A percentile compares a stretch with the other conserved stretches of the same genome.
Evolutionary conservation across 306 rosid genomes (phyloP).

Genomic region (Fragaria iinumae): DNA sequence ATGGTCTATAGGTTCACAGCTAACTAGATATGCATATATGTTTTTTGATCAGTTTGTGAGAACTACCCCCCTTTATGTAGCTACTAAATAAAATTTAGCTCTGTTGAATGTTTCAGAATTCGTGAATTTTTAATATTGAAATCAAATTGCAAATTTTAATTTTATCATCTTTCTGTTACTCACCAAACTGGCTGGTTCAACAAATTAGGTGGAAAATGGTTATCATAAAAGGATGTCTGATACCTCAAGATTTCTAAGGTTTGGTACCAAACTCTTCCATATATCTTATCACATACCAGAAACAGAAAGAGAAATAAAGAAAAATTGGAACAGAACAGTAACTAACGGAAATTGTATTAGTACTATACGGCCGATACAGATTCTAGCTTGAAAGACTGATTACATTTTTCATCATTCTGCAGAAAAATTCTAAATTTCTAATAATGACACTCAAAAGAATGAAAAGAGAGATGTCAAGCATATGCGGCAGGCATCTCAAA

Average conservation of each 20-base stretch:
- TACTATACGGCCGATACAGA: neutral
- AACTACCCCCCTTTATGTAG: neutral
- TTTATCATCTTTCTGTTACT: neutral
- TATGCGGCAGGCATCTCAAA: slow-evolving; percentile 21
- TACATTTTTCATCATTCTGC: neutral
- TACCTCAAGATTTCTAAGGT: slow-evolving; percentile 8
- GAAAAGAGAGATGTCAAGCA: neutral
- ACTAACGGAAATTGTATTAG: neutral
- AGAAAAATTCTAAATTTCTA: neutral
- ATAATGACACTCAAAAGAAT: neutral
- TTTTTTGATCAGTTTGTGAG: neutral
- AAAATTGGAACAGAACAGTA: neutral
- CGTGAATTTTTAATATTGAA: neutral
- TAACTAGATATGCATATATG: neutral
- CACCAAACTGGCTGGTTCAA: slow-evolving; percentile 9
- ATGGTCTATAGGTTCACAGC: slow-evolving; percentile 60
- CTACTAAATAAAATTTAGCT: neutral
- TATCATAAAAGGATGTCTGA: neutral
- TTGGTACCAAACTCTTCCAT: slow-evolving; percentile 6
- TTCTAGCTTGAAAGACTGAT: neutral
- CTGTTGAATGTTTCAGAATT: neutral
- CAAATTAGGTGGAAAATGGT: neutral
- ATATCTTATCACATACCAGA: neutral
- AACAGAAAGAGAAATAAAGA: neutral
- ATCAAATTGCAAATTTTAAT: neutral